Percentiles rank a stretch among this genome's conserved stretches.
Evolutionary conservation across 345 rosid species (phyloP).

Genomic region (Arabis alpina): DNA sequence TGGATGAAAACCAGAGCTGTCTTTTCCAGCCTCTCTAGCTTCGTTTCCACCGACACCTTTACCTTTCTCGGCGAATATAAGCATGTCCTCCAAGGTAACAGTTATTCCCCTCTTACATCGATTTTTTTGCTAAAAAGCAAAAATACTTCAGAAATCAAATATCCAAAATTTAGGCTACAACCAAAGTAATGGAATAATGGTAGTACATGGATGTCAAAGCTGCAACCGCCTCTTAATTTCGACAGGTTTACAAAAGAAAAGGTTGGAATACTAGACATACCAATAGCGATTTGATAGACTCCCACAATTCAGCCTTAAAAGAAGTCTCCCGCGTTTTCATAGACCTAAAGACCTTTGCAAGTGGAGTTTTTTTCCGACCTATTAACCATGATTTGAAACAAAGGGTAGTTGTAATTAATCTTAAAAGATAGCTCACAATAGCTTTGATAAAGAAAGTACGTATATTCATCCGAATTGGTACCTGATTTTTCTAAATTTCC

Average conservation of each 20-base stretch:
- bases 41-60: conserved; percentile 43
- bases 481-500: conserved; percentile 43
- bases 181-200: conserved; percentile 15
- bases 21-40: conserved; percentile 40
- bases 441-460: conserved; percentile 24
- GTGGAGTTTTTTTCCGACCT: conserved; percentile 55
- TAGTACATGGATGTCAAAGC: conserved; percentile 22
- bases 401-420: conserved; percentile 10
- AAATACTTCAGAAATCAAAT: conserved; percentile 9
- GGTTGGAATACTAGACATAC: conserved; percentile 49
- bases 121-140: conserved; percentile 54
- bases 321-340: conserved; percentile 70
- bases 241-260: conserved; percentile 3
- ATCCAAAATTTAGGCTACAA: conserved; percentile 6
- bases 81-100: conserved; percentile 67
- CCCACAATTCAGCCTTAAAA: conserved; percentile 59
- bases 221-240: neutral
- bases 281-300: conserved; percentile 52
- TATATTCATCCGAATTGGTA: conserved; percentile 36
- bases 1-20: conserved; percentile 47
- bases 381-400: conserved; percentile 35
- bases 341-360: conserved; percentile 55
- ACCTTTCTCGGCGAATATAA: conserved; percentile 53
- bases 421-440: conserved; percentile 9
- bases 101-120: conserved; percentile 39